Evolutionary conservation across 2,329 filamentous ascomycete genomes (phyloP).

Genomic region (Nigrospora oryzae): DNA sequence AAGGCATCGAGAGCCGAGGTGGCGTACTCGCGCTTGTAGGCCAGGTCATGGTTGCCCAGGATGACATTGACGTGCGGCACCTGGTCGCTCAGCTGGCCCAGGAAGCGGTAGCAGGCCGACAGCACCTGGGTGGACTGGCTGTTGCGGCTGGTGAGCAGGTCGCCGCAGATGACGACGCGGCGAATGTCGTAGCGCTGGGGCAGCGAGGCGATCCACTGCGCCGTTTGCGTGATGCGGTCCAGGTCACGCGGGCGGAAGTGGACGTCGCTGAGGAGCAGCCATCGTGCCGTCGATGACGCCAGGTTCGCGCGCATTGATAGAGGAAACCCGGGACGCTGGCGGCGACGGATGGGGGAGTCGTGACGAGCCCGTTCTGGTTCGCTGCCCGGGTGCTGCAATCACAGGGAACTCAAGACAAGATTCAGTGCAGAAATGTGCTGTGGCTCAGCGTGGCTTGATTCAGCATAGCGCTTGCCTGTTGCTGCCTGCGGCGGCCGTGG

Average conservation of each 20-base stretch:
- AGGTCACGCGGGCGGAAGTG: conserved; percentile 22
- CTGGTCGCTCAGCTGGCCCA: conserved; percentile 13
- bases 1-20: conserved; percentile 22
- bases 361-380: too few relatives aligned
- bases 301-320: too few relatives aligned
- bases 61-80: conserved; percentile 21
- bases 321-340: too few relatives aligned
- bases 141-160: conserved; percentile 19
- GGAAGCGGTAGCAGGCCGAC: conserved; percentile 22
- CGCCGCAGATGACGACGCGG: conserved; percentile 22
- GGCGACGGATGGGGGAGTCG: too few relatives aligned
- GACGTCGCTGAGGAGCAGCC: conserved; percentile 23
- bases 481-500: too few relatives aligned
- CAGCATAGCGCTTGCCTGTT: too few relatives aligned
- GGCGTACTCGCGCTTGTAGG: conserved; percentile 18
- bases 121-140: conserved; percentile 20
- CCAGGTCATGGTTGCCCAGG: conserved; percentile 25
- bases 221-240: conserved; percentile 17
- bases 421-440: too few relatives aligned
- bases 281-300: conserved; percentile 8
- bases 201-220: conserved; percentile 19
- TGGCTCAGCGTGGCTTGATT: too few relatives aligned
- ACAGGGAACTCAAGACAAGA: too few relatives aligned
- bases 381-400: too few relatives aligned
- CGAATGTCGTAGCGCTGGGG: conserved; percentile 11